Evolutionary conservation across 2,329 filamentous ascomycete genomes (phyloP).

Genomic region (Pyrenophora seminiperda): DNA sequence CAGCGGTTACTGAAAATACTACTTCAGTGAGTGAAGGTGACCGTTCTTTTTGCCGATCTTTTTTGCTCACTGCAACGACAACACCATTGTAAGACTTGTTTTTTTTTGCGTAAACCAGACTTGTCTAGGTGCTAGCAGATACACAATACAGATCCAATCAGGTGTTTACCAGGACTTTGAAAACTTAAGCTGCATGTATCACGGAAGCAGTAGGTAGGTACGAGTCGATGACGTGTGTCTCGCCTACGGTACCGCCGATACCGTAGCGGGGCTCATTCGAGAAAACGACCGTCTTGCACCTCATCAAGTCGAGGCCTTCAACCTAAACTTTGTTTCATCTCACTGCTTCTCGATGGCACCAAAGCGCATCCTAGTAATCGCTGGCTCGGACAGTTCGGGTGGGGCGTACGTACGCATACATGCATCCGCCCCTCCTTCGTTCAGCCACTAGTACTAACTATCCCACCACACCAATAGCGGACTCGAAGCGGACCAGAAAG

Average conservation of each 20-base stretch:
- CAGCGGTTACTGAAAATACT: no score
- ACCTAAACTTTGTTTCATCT: no score
- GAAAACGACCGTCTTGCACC: conserved; percentile 6
- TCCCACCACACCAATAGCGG: conserved; percentile 61
- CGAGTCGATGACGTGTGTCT: conserved; percentile 30
- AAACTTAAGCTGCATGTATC: background rate
- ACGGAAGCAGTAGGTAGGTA: conserved; percentile 3
- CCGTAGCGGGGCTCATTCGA: conserved; percentile 32
- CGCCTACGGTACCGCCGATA: conserved; percentile 32
- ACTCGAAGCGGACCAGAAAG: conserved; percentile 94
- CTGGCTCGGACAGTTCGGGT: conserved; percentile 88
- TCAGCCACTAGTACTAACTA: conserved; percentile 25
- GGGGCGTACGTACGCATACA: conserved; percentile 73
- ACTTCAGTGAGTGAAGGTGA: no score
- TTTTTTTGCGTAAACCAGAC: no score
- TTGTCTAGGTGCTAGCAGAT: no score
- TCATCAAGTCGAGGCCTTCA: background rate
- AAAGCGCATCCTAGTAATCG: conserved; percentile 75
- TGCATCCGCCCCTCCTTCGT: conserved; percentile 17
- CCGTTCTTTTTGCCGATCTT: no score
- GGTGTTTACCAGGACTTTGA: no score
- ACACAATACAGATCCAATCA: no score
- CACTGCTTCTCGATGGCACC: conserved; percentile 27
- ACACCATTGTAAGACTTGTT: no score
- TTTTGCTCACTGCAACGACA: no score